Percentiles rank a stretch among this genome's conserved stretches.
phyloP scores from a whole-genome alignment of 345 rosid genomes.

The Leavenworthia alabamica region DNA sequence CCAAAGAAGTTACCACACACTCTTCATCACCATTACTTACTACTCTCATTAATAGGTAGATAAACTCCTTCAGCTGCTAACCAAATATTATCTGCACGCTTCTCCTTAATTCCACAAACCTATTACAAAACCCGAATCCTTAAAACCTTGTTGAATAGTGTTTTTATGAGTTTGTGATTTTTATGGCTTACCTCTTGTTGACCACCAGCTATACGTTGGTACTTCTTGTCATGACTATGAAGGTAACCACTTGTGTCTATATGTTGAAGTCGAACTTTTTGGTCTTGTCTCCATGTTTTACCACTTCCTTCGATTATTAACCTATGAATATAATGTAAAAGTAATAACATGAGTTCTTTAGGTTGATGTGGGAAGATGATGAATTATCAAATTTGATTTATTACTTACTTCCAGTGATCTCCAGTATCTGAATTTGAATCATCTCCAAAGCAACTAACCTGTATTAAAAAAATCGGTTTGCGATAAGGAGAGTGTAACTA shows the following conservation, averaged over 20 bases:
- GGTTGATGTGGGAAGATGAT: constrained; percentile 3
- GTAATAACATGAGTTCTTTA: background rate
- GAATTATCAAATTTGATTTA: constrained; percentile 19
- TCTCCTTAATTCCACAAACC: constrained; percentile 89
- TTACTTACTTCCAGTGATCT: constrained; percentile 97
- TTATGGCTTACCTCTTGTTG: constrained; percentile 82
- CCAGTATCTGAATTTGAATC: constrained; percentile 91
- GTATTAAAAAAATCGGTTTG: constrained; percentile 4
- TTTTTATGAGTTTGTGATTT: background rate
- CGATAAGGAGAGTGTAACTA: background rate
- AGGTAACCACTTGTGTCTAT: constrained; percentile 90
- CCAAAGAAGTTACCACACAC: background rate
- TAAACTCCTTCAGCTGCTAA: constrained; percentile 96
- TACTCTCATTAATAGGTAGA: constrained; percentile 65
- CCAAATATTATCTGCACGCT: constrained; percentile 84
- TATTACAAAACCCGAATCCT: constrained; percentile 5
- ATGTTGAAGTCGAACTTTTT: constrained; percentile 85
- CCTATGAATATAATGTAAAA: constrained; percentile 37
- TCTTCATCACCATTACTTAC: constrained; percentile 26
- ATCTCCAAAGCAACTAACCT: constrained; percentile 98
- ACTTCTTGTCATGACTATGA: constrained; percentile 96
- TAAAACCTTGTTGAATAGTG: background rate
- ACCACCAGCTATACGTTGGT: constrained; percentile 97
- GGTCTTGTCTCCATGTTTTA: constrained; percentile 93
- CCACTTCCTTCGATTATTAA: constrained; percentile 85